Evolutionary conservation across 129 eudicot species (phyloP).

Genomic region (Lactuca saligna): DNA sequence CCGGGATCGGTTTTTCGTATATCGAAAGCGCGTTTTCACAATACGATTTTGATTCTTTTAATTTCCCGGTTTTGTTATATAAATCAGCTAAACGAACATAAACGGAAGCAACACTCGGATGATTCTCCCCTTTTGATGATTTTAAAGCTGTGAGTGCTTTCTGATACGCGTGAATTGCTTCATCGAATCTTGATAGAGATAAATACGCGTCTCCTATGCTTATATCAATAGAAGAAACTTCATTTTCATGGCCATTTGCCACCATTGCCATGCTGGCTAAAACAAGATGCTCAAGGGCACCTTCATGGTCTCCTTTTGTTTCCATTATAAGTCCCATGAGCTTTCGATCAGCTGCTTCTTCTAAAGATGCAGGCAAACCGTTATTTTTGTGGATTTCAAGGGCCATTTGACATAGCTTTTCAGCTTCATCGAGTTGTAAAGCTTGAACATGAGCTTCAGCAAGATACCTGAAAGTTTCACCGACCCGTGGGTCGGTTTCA

Average conservation of each 20-base stretch:
- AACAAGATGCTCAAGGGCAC: conserved; percentile 87
- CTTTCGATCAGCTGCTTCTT: conserved; percentile 80
- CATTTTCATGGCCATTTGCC: conserved; percentile 78
- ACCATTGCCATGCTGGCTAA: conserved; percentile 89
- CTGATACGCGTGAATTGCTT: conserved; percentile 82
- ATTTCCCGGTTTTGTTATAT: conserved; percentile 68
- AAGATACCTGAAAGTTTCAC: conserved; percentile 78
- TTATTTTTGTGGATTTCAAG: conserved; percentile 71
- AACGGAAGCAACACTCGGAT: conserved; percentile 74
- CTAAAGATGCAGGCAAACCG: conserved; percentile 58
- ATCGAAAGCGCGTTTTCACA: conserved; percentile 81
- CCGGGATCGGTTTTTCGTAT: conserved; percentile 63
- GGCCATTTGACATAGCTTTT: conserved; percentile 66
- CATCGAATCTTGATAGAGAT: conserved; percentile 62
- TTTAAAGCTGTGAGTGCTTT: conserved; percentile 70
- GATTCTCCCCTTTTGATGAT: conserved; percentile 69
- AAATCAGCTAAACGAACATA: conserved; percentile 78
- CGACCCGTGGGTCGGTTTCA: conserved; percentile 65
- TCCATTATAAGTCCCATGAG: conserved; percentile 85
- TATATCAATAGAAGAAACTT: conserved; percentile 75
- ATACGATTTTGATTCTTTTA: conserved; percentile 68
- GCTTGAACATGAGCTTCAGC: conserved; percentile 93
- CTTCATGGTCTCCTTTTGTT: conserved; percentile 80
- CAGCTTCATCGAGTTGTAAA: conserved; percentile 81
- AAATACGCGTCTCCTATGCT: conserved; percentile 86